Evolutionary conservation across 306 rosid genomes (phyloP), one percentile per base, ranked within the genome.

Genomic region (Ziziphus jujuba): DNA sequence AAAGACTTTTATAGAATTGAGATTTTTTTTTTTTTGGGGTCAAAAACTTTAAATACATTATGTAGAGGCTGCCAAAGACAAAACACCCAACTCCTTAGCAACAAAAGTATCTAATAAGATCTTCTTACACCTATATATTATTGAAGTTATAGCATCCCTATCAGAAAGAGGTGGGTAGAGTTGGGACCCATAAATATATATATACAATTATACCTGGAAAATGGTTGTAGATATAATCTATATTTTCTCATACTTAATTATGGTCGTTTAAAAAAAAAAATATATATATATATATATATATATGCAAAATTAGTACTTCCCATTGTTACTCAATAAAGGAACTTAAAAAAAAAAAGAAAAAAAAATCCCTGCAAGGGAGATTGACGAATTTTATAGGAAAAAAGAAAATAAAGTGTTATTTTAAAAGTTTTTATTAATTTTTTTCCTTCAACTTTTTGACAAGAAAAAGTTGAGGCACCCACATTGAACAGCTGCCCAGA

Each of bases 111-210:
- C 53, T 9, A 33, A 51, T 48, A 57, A 14, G 62, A 68, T 68
- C 28, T 56, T n/a, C 24, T 22, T 40, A n/a, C 19, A 34, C 40
- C 43, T 8, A 19, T 51, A 21, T 56, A 31, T 9, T 56, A 52
- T 65, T 21, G 28, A 3, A 43, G 40, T 40, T 22, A 40, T 71
- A 47, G 72, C 69, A 51, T 14, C 21, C 67, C 23, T 50, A 80
- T 51, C 23, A 60, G 65, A 66, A 63, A 75, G 61, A 75, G 62
- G 66, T 66, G 50, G 79, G 64, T 52, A 35, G 65, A 47, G 74
- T 71, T 69, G 64, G 47, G 21, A 58, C 60, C 45, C 45, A 40
- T 40, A 40, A 7, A 73, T 51, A 50, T 58, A 28, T 28, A 28
- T 28, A 28, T 4, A 28, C 4, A 28, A 1, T 1, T 28, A 28